Conservation (phyloP, 805 yeast genomes). For the Spathaspora gorwiae region DNA sequence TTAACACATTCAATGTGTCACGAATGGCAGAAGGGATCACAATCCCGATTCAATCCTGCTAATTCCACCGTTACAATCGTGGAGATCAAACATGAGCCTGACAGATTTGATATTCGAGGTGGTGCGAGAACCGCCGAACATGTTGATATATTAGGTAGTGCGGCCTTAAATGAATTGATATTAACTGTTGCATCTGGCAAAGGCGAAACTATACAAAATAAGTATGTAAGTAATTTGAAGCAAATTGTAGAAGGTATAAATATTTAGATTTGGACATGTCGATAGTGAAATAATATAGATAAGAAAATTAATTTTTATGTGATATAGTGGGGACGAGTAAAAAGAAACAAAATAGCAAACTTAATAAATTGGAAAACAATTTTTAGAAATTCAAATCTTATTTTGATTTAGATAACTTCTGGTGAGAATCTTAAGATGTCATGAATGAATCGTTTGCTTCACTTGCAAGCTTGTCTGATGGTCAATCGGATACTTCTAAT, state of each 20-base stretch:
- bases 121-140: conserved; percentile 98
- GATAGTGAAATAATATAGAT: too few species aligned
- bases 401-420: too few species aligned
- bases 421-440: background rate
- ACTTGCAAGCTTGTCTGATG: background rate
- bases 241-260: conserved; percentile 47
- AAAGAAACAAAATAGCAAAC: too few species aligned
- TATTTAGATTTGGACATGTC: too few species aligned
- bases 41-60: conserved; percentile 77
- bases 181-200: conserved; percentile 78
- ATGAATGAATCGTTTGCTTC: background rate
- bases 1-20: conserved; percentile 88
- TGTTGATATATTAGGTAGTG: conserved; percentile 91
- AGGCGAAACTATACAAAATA: conserved; percentile 63
- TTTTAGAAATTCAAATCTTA: too few species aligned
- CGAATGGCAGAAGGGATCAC: conserved; percentile 67
- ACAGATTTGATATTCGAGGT: conserved; percentile 88
- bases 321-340: too few species aligned
- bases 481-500: background rate
- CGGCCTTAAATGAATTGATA: conserved; percentile 84
- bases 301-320: too few species aligned
- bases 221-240: conserved; percentile 53
- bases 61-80: conserved; percentile 68
- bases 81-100: conserved; percentile 92
- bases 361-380: too few species aligned